A percentile compares a stretch with the other conserved stretches of the same genome.
phyloP scores from a whole-genome alignment of 768 basidiomycete genomes.

The Gelatoporia subvermispora region DNA sequence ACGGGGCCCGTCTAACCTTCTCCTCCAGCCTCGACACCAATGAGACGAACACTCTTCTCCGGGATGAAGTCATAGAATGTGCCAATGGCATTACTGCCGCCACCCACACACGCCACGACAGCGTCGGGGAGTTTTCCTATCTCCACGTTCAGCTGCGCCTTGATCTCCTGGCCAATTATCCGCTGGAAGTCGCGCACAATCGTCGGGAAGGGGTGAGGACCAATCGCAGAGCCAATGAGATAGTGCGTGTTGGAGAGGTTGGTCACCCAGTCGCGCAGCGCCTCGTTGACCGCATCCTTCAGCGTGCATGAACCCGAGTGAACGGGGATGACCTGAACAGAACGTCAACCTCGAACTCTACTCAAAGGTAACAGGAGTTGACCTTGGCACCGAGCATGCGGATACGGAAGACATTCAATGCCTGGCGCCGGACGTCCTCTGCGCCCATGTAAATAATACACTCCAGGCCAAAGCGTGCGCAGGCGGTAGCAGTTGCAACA shows the following conservation, averaged over 20 bases:
- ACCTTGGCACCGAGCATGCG: slow-evolving; percentile 95
- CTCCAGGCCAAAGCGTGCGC: slow-evolving; percentile 92
- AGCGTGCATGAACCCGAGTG: slow-evolving; percentile 90
- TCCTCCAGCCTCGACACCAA: slow-evolving; percentile 97
- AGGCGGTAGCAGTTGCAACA: slow-evolving; percentile 97
- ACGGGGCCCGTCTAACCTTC: slow-evolving; percentile 56
- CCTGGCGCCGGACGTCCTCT: slow-evolving; percentile 94
- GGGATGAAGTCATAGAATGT: slow-evolving; percentile 96
- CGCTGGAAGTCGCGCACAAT: slow-evolving; percentile 98
- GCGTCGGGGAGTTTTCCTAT: slow-evolving; percentile 88
- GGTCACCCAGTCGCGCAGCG: slow-evolving; percentile 98
- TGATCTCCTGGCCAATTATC: slow-evolving; percentile 94
- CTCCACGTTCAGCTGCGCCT: slow-evolving; percentile 66
- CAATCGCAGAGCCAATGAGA: slow-evolving; percentile 94
- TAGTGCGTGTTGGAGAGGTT: slow-evolving; percentile 93
- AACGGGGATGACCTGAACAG: slow-evolving; percentile 82
- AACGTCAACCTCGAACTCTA: background rate
- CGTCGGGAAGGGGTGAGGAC: slow-evolving; percentile 98
- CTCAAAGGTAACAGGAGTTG: background rate
- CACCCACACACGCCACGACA: slow-evolving; percentile 95
- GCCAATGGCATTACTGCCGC: slow-evolving; percentile 96
- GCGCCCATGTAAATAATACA: slow-evolving; percentile 98
- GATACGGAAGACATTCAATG: slow-evolving; percentile 96
- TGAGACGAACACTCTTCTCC: slow-evolving; percentile 76
- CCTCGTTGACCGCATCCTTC: slow-evolving; percentile 98